Evolutionary conservation across 257 asterid species (phyloP).

Genomic region (Primulina huaijiensis): DNA sequence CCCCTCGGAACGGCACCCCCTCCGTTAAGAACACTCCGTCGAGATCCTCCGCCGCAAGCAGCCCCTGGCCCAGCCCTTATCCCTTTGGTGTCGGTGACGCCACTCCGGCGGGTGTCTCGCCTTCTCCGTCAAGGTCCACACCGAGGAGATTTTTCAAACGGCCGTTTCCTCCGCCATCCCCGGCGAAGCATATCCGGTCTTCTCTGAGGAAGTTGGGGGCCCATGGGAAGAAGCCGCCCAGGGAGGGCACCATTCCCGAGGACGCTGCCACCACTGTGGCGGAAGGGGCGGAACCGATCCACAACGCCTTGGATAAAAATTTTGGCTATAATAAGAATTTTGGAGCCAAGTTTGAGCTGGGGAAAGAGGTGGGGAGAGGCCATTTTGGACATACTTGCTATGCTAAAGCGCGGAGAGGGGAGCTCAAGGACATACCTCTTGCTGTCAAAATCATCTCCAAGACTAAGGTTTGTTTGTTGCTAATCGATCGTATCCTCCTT

Average conservation of each 20-base stretch:
- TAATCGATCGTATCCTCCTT: not conserved
- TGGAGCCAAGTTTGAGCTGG: conserved; percentile 88
- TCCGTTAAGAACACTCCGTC: conserved; percentile 64
- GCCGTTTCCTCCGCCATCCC: conserved; percentile 94
- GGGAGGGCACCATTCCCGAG: conserved; percentile 80
- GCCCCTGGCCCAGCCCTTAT: conserved; percentile 87
- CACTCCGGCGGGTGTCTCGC: conserved; percentile 58
- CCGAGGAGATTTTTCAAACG: conserved; percentile 76
- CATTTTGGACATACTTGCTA: conserved; percentile 96
- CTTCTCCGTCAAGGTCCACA: conserved; percentile 89
- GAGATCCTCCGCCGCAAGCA: conserved; percentile 63
- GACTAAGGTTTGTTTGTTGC: conserved; percentile 54
- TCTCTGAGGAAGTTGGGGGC: conserved; percentile 71
- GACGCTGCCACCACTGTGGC: conserved; percentile 31
- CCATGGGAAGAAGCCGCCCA: conserved; percentile 52
- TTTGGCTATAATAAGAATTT: conserved; percentile 81
- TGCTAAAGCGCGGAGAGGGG: conserved; percentile 74
- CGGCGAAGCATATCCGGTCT: conserved; percentile 95
- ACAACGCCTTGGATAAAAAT: conserved; percentile 61
- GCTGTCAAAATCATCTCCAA: conserved; percentile 95
- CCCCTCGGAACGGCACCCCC: conserved; percentile 35
- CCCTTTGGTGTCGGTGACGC: conserved; percentile 51
- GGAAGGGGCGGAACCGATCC: conserved; percentile 24
- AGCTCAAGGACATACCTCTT: conserved; percentile 72
- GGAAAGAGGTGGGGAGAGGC: conserved; percentile 93